Base-by-base conservation (phyloP, 352 stramenopile species). In the Globisporangium mamillatum region DNA sequence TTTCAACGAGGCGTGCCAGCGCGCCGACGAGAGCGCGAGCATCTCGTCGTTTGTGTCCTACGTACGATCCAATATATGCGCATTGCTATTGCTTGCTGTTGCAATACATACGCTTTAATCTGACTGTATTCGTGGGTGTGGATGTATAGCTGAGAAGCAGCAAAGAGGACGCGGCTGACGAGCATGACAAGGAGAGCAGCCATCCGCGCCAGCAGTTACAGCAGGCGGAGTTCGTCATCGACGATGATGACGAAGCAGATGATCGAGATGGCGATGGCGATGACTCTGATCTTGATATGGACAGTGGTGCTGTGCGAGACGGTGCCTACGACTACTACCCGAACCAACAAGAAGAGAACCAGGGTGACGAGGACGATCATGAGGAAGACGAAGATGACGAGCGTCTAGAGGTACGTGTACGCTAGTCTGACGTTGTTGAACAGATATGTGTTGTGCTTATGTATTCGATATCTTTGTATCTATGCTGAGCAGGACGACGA, bases 41-140 rank as follows among this genome's bases (percentile, higher is more conserved):
- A 92, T 94, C 50, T 63, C 78, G 38, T 86, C 80, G 24, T 93
- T 93, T 27, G 68, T 92, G 32, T 73, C 75, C 52, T 94, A 89
- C 38, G 86, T 94, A 76, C 38, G 82, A 29, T 67, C 10, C 8
- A 32, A 22, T 6, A n/a, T 9, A 29, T 22, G 44, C 6, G 18
- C 56, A 48, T 36, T 44, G 6, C 7, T 25, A 44, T 8, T 60
- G 6, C 18, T 46, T 59, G 41, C 9, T 44, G 7, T 56, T 46
- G 10, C 22, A 27, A 48, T 14, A 6, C 27, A 48, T 53, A n/a
- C 32, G 9, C 32, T 50, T 10, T 50, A 12, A 52, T 22, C 18
- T 24, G 44, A 20, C 8, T 60, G 16, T 56, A 0, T 60, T 8
- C 50, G 9, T 48, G 32, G 4, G 6, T 27, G 32, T 46, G 20